These are phyloP conservation scores for Golubevia pallescens DNA, from an alignment of 1,284 basidiomycete genomes.

Conservation along the genomic window DNA sequence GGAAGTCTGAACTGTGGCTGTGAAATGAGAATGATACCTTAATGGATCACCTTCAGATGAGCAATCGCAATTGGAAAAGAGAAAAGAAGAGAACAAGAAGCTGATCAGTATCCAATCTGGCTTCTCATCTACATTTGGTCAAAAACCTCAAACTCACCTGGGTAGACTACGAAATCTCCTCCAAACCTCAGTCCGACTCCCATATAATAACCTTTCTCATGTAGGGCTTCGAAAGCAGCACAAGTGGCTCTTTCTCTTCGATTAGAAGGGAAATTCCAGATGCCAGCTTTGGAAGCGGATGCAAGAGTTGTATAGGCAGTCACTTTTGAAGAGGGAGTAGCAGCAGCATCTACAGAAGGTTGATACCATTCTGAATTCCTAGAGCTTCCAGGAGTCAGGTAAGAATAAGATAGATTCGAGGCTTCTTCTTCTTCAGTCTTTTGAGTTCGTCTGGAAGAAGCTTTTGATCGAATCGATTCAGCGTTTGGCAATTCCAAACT, in stretches of 20 bases:
- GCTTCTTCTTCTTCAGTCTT: slow-evolving; percentile 9
- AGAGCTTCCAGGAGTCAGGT: not conserved
- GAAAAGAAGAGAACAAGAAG: not conserved
- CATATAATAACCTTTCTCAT: slow-evolving; percentile 81
- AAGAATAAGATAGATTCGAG: slow-evolving; percentile 7
- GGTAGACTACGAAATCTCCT: slow-evolving; percentile 93
- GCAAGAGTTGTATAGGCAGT: slow-evolving; percentile 70
- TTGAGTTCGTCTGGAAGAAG: not conserved
- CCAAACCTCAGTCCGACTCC: slow-evolving; percentile 90
- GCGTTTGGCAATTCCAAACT: slow-evolving; percentile 5
- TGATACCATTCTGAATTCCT: slow-evolving; percentile 5
- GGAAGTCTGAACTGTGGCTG: slow-evolving; percentile 78
- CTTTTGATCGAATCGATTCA: not conserved
- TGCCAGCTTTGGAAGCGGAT: slow-evolving; percentile 72
- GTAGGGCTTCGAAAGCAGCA: slow-evolving; percentile 79
- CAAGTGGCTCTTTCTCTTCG: slow-evolving; percentile 75
- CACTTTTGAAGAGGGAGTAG: slow-evolving; percentile 4
- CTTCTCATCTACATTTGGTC: not conserved
- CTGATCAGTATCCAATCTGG: not conserved
- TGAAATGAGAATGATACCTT: slow-evolving; percentile 96
- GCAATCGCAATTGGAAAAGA: slow-evolving; percentile 2
- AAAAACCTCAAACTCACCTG: slow-evolving; percentile 70
- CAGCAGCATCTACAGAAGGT: not conserved
- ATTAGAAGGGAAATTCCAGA: slow-evolving; percentile 79
- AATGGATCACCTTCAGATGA: slow-evolving; percentile 80